A percentile compares a stretch with the other conserved stretches of the same genome.
These are phyloP conservation scores for Leccinum aurantiacum DNA, from an alignment of 768 basidiomycete species.

Conservation along the genomic window DNA sequence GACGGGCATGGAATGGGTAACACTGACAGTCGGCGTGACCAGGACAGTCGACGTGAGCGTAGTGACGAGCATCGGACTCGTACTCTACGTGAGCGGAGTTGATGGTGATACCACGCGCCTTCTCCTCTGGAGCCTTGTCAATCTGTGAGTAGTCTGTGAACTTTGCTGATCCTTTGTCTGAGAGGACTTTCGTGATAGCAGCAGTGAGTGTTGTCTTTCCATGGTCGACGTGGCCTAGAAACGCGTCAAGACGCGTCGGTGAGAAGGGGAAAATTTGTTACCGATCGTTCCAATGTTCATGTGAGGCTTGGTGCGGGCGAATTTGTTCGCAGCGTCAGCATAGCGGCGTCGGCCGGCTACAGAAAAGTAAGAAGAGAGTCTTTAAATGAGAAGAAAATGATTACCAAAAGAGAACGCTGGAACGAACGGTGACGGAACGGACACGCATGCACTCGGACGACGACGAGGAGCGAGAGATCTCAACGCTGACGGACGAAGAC, in stretches of 20 bases:
- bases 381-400: background rate
- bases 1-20: background rate
- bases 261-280: slow-evolving; percentile 23
- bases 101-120: slow-evolving; percentile 99
- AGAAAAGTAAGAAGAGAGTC: background rate
- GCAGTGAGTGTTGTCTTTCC: slow-evolving; percentile 98
- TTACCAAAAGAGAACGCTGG: slow-evolving; percentile 13
- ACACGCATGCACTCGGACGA: slow-evolving; percentile 13
- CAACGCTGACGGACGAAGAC: slow-evolving; percentile 17
- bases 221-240: slow-evolving; percentile 88
- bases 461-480: slow-evolving; percentile 16
- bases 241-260: slow-evolving; percentile 21
- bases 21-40: slow-evolving; percentile 90
- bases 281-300: slow-evolving; percentile 97
- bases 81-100: slow-evolving; percentile 99
- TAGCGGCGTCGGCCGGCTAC: slow-evolving; percentile 52
- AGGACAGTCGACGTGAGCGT: slow-evolving; percentile 98
- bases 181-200: slow-evolving; percentile 91
- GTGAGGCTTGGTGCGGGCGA: slow-evolving; percentile 78
- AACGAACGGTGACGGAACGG: slow-evolving; percentile 1
- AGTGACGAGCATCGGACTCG: slow-evolving; percentile 86
- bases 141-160: slow-evolving; percentile 98
- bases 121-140: slow-evolving; percentile 99
- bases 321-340: slow-evolving; percentile 62
- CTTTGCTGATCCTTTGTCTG: slow-evolving; percentile 66